A percentile compares a stretch with the other conserved stretches of the same genome.
Evolutionary conservation across 1,284 basidiomycete species (phyloP).

Genomic region (Abortiporus biennis): DNA sequence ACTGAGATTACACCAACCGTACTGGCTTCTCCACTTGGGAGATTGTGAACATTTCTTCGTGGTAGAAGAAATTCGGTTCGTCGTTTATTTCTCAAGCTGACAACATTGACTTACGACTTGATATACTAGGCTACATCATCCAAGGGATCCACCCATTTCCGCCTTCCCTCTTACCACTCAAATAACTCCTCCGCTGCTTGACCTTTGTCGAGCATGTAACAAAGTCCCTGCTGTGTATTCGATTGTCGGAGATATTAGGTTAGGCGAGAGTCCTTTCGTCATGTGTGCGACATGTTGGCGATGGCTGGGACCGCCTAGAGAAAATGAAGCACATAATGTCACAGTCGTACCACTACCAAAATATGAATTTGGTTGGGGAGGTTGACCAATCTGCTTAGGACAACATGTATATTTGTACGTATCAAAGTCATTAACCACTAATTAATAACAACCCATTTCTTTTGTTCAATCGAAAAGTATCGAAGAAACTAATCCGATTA

Average conservation of each 20-base stretch:
- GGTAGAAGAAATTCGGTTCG: constrained; percentile 67
- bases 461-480: no score
- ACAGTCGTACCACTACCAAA: constrained; percentile 47
- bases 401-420: not conserved
- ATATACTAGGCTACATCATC: constrained; percentile 45
- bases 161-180: constrained; percentile 65
- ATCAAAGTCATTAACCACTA: no score
- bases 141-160: constrained; percentile 39
- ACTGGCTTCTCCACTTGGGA: constrained; percentile 75
- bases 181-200: constrained; percentile 52
- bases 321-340: constrained; percentile 31
- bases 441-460: no score
- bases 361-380: constrained; percentile 30
- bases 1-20: constrained; percentile 65
- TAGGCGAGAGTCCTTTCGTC: constrained; percentile 72
- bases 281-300: constrained; percentile 70
- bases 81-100: constrained; percentile 4
- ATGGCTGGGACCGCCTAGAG: constrained; percentile 50
- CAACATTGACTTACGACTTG: constrained; percentile 5
- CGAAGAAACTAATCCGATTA: no score
- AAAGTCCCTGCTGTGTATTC: constrained; percentile 65
- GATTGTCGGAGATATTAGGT: constrained; percentile 59
- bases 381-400: no score
- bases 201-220: constrained; percentile 60
- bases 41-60: constrained; percentile 77